Base-by-base conservation (phyloP, 208 protist species). In the Trypanosoma mega region DNA sequence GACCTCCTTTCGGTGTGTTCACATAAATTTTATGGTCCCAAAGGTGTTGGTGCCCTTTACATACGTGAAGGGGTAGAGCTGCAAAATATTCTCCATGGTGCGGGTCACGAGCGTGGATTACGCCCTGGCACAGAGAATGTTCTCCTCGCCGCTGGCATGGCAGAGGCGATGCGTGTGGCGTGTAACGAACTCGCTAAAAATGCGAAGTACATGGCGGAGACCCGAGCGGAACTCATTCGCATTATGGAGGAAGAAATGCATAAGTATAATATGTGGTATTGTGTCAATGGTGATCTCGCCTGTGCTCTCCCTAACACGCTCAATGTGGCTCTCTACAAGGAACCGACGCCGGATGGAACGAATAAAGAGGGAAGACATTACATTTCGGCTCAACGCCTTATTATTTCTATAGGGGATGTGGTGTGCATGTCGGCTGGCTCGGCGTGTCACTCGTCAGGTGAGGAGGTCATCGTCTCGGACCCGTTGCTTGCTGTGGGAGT, bases 1-100 rank as follows among this genome's bases (percentile, higher is more conserved):
- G 97, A 99, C 80, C 57, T 98, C 0, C 69, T 99, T 34, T 98
- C 97, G 2, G 93, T 99, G 16, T 96, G 82, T 46, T 96, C 90
- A 5, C 98, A 99, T 76, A 99, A 99, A 71, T 87, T 99, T 30
- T 98, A 98, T 75, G 97, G 94, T 0, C 98, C 98, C 20, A 99
- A 98, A 50, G 94, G 94, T 39, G 60, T 80, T 2, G 90, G 85
- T 5, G 83, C 83, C 1, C 68, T 97, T 2, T 94, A 86, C 63
- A 71, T 93, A n/a, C 72, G 63, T 26, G 59, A 72, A 8, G 86
- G 78, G 11, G 75, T 90, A 29, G 16, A 27, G 16, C 23, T 94
- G 9, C 23, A 59, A n/a, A 92, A 87, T 60, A 64, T 93, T 30
- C 67, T 88, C 18, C 80, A 78, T 46, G 91, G 91, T 31, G 91